Evolutionary conservation across 805 yeast species (phyloP), one percentile per base, ranked within the genome.

Genomic region (Grigorovia jiainica): DNA sequence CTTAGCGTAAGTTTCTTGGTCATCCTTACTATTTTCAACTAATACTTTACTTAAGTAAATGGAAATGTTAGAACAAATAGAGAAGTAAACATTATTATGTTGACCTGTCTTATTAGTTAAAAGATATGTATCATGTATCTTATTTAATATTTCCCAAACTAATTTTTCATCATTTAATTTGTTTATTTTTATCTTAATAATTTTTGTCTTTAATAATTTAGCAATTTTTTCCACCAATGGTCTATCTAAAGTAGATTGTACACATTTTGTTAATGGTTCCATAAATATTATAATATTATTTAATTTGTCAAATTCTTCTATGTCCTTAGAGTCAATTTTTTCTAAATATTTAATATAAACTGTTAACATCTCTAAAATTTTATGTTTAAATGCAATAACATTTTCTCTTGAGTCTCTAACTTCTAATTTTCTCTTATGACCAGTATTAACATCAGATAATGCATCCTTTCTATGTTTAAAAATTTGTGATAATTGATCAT

Each of bases 401-500:
- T 78, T 82, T 56, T 82, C 83, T 53, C 80, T 76, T 6, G 97
- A 95, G 47, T 80, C 82, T 38, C 71, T 64, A n/a, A 78, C 85
- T 45, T 85, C 94, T 17, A 71, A 61, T 52, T 85, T 85, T 53
- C 83, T 72, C 59, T 74, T 76, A 58, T 70, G 82, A 27, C 87
- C 87, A 5, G 73, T 73, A n/a, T 65, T 55, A 3, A 74, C 64
- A 25, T 67, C 65, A 8, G 76, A 62, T 41, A 86, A 60, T 0
- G 84, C 82, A 46, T 75, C 78, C 50, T 79, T 77, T 52, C 97
- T 75, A 53, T 87, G 90, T 54, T 82, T 76, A 71, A 90, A 90
- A 42, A 90, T 90, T 41, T 72, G 73, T 0, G 96, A 76, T 24
- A 90, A 66, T 46, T 87, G 92, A 18, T 72, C 83, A 57, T 90